Evolutionary conservation across 2,329 filamentous ascomycete genomes (phyloP).

Genomic region (Karstenula rhodostoma): DNA sequence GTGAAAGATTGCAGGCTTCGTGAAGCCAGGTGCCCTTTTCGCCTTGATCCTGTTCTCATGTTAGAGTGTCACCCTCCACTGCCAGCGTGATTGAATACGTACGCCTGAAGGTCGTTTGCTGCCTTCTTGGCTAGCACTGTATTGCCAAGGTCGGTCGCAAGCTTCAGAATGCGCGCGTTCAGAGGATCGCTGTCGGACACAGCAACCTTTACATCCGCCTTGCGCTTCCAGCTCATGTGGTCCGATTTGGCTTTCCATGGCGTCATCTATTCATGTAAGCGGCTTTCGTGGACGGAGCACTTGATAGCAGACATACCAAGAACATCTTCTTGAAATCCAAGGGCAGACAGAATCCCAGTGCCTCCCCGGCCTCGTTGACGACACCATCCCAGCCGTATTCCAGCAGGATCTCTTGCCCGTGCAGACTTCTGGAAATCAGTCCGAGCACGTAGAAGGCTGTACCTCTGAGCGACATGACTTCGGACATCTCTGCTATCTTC

Average conservation of each 20-base stretch:
- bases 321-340: constrained; percentile 80
- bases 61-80: constrained; percentile 22
- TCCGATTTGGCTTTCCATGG: constrained; percentile 46
- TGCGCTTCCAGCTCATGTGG: constrained; percentile 43
- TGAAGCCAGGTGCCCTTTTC: constrained; percentile 78
- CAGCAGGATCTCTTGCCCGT: constrained; percentile 89
- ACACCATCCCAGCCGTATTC: constrained; percentile 94
- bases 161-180: constrained; percentile 80
- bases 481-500: constrained; percentile 83
- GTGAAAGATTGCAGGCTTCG: constrained; percentile 79
- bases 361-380: constrained; percentile 81
- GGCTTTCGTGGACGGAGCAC: neutral
- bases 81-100: constrained; percentile 34
- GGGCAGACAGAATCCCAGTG: constrained; percentile 87
- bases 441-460: constrained; percentile 97
- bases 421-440: constrained; percentile 87
- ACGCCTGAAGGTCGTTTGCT: constrained; percentile 76
- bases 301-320: constrained; percentile 58
- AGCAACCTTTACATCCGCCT: constrained; percentile 61
- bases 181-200: constrained; percentile 67
- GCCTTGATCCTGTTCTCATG: constrained; percentile 69
- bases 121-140: constrained; percentile 91
- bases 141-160: constrained; percentile 89
- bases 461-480: constrained; percentile 90
- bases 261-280: constrained; percentile 45